phyloP scores from a whole-genome alignment of 1,139 yeast genomes.

The Candida sanyaensis region DNA sequence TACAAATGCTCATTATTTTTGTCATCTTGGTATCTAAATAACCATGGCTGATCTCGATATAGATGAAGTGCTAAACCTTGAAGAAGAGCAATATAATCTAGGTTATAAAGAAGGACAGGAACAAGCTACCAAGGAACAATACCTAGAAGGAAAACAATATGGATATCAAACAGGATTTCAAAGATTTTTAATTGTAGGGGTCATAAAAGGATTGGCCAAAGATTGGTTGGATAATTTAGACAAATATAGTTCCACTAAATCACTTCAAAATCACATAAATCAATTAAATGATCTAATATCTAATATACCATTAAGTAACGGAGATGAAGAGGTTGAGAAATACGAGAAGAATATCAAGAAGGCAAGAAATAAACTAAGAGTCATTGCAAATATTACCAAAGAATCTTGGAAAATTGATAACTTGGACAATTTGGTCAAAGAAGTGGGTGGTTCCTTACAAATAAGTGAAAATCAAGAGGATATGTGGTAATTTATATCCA shows the following conservation, averaged over 20 bases:
- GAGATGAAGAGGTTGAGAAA: slow-evolving; percentile 48
- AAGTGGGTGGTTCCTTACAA: slow-evolving; percentile 42
- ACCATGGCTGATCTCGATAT: slow-evolving; percentile 25
- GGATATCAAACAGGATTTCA: slow-evolving; percentile 83
- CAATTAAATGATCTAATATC: slow-evolving; percentile 28
- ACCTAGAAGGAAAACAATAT: slow-evolving; percentile 70
- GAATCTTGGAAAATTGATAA: slow-evolving; percentile 33
- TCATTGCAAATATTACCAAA: slow-evolving; percentile 38
- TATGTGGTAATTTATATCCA: slow-evolving; percentile 38
- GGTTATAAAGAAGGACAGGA: slow-evolving; percentile 62
- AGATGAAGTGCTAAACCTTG: slow-evolving; percentile 54
- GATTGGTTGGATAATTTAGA: slow-evolving; percentile 30
- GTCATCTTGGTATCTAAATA: not conserved
- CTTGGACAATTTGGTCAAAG: slow-evolving; percentile 35
- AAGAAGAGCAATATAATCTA: slow-evolving; percentile 57
- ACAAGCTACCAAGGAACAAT: slow-evolving; percentile 42
- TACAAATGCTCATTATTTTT: too few relatives aligned
- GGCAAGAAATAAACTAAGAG: slow-evolving; percentile 55
- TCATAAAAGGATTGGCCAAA: slow-evolving; percentile 55
- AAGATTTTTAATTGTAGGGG: slow-evolving; percentile 64
- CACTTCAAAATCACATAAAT: slow-evolving; percentile 22
- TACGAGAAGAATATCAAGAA: slow-evolving; percentile 47
- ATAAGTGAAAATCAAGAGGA: slow-evolving; percentile 43
- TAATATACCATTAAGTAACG: slow-evolving; percentile 35
- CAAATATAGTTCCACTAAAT: slow-evolving; percentile 15